Conservation (phyloP, 2,329 filamentous ascomycete species). For the Diplodia mutila region DNA sequence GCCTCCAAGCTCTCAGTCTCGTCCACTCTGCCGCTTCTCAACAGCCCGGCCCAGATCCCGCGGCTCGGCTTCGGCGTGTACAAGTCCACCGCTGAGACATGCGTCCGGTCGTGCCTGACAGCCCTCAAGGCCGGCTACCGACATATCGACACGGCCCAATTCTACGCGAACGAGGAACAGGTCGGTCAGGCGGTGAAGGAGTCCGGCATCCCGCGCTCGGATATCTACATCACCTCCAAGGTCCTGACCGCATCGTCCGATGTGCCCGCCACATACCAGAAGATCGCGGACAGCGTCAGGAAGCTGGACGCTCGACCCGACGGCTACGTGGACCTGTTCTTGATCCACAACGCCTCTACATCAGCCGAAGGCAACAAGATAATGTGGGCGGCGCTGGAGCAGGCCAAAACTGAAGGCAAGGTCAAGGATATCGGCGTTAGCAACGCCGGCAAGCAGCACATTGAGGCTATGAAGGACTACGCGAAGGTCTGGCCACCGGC, state of each 20-base stretch:
- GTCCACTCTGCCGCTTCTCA: slow-evolving; percentile 55
- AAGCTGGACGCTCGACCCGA: slow-evolving; percentile 58
- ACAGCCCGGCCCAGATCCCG: slow-evolving; percentile 60
- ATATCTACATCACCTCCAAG: slow-evolving; percentile 74
- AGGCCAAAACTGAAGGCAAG: slow-evolving; percentile 61
- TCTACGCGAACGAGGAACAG: slow-evolving; percentile 70
- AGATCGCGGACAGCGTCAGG: slow-evolving; percentile 63
- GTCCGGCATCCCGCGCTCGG: slow-evolving; percentile 59
- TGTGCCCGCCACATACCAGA: slow-evolving; percentile 63
- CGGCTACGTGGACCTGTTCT: slow-evolving; percentile 72
- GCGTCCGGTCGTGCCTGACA: slow-evolving; percentile 60
- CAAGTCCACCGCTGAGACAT: slow-evolving; percentile 59
- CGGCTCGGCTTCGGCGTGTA: slow-evolving; percentile 74
- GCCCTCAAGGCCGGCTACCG: slow-evolving; percentile 64
- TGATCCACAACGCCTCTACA: slow-evolving; percentile 68
- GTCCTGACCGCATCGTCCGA: slow-evolving; percentile 60
- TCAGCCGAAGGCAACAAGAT: slow-evolving; percentile 60
- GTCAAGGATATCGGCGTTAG: slow-evolving; percentile 71
- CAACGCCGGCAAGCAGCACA: slow-evolving; percentile 70
- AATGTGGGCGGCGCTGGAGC: slow-evolving; percentile 70
- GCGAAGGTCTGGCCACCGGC: slow-evolving; percentile 71
- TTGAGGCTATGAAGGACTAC: slow-evolving; percentile 69
- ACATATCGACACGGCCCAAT: slow-evolving; percentile 70
- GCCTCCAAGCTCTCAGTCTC: slow-evolving; percentile 47
- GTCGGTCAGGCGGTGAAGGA: slow-evolving; percentile 67